These are phyloP conservation scores for Elasticomyces elasticus DNA, from an alignment of 495 filamentous ascomycete genomes.

Conservation along the genomic window DNA sequence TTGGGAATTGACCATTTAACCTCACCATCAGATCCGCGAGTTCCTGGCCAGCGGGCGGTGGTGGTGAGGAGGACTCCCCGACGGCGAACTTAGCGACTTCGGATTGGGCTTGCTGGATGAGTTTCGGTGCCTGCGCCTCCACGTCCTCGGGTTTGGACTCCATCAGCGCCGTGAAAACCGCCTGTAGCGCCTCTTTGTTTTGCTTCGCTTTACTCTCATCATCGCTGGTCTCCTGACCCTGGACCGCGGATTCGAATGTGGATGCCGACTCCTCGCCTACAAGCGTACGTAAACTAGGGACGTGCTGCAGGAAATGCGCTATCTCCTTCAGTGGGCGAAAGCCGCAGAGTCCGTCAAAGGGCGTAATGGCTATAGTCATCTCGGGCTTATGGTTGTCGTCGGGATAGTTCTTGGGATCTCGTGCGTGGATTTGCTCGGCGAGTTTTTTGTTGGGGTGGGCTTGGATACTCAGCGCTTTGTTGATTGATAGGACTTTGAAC, in stretches of 20 bases:
- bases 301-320: slow-evolving; percentile 66
- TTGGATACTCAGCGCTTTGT: slow-evolving; percentile 92
- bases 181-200: slow-evolving; percentile 75
- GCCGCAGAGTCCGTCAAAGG: slow-evolving; percentile 90
- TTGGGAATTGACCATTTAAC: slow-evolving; percentile 66
- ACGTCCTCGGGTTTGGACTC: slow-evolving; percentile 57
- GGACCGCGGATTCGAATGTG: slow-evolving; percentile 58
- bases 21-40: slow-evolving; percentile 67
- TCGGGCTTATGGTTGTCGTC: slow-evolving; percentile 99
- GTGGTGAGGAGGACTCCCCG: slow-evolving; percentile 48
- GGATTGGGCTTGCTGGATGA: slow-evolving; percentile 60
- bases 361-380: slow-evolving; percentile 95
- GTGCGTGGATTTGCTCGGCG: slow-evolving; percentile 74
- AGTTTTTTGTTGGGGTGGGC: slow-evolving; percentile 98
- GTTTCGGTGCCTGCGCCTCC: slow-evolving; percentile 49
- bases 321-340: slow-evolving; percentile 86
- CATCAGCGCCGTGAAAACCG: slow-evolving; percentile 70
- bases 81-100: slow-evolving; percentile 53
- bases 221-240: slow-evolving; percentile 53
- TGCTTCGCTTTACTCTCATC: slow-evolving; percentile 44
- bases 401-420: slow-evolving; percentile 91
- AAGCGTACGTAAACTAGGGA: slow-evolving; percentile 63
- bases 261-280: slow-evolving; percentile 61
- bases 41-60: slow-evolving; percentile 50
- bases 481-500: slow-evolving; percentile 92